phyloP scores from a whole-genome alignment of 306 rosid species.

The Casuarina cunninghamiana region DNA sequence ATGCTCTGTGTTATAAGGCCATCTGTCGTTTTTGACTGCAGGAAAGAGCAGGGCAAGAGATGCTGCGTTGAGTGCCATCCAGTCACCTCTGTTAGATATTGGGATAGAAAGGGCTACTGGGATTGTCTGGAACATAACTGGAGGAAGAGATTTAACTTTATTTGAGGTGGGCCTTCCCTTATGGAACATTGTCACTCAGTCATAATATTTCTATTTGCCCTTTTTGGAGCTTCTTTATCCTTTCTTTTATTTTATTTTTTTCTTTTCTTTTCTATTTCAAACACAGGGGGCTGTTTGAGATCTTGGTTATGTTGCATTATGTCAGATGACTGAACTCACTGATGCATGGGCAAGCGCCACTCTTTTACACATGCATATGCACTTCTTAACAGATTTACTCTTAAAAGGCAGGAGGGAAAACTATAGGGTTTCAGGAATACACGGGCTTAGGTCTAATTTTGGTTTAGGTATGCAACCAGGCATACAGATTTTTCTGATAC shows the following conservation, averaged over 20 bases:
- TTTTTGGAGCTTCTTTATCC: not conserved
- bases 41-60: conserved; percentile 99
- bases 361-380: not conserved
- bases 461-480: too few species aligned
- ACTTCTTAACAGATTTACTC: not conserved
- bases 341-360: too few species aligned
- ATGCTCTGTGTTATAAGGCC: not conserved
- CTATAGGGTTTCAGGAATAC: not conserved
- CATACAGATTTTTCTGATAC: too few species aligned
- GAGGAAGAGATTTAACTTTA: conserved; percentile 93
- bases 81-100: conserved; percentile 91
- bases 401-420: not conserved
- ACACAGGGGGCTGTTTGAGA: not conserved
- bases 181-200: not conserved
- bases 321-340: too few species aligned
- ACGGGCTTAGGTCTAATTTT: too few species aligned
- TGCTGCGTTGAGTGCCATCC: conserved; percentile 98
- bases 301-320: too few species aligned
- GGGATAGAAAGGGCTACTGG: conserved; percentile 99
- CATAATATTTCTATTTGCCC: not conserved
- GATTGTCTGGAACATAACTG: conserved; percentile 99
- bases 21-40: conserved; percentile 13
- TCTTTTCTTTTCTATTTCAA: not conserved
- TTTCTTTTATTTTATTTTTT: not conserved
- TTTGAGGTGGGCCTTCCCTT: conserved; percentile 61